Percentiles rank a stretch among this genome's conserved stretches.
Conservation (phyloP, 306 rosid genomes). For the Fagus sylvatica region DNA sequence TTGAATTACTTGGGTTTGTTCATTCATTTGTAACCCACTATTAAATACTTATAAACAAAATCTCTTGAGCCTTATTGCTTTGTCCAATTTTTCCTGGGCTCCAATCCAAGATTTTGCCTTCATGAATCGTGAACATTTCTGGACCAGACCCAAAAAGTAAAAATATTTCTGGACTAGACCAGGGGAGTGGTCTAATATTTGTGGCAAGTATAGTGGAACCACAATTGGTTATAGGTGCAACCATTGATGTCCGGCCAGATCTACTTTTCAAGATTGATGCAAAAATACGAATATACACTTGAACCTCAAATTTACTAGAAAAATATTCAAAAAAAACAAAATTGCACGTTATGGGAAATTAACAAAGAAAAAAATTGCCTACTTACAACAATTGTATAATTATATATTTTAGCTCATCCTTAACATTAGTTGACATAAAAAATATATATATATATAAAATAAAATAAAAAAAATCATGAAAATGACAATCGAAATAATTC, state of each 20-base stretch:
- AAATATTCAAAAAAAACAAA: background rate
- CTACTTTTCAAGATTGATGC: background rate
- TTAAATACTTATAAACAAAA: background rate
- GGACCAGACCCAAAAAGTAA: background rate
- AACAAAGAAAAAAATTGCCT: background rate
- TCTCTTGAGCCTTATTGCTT: background rate
- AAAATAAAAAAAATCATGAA: background rate
- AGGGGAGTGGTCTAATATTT: background rate
- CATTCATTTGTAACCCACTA: background rate
- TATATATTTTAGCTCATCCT: background rate
- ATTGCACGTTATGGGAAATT: background rate
- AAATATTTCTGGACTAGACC: background rate
- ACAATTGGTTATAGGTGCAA: no score
- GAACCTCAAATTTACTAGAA: background rate
- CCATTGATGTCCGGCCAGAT: background rate
- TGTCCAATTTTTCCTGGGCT: background rate
- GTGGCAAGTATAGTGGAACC: background rate
- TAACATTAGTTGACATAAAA: background rate
- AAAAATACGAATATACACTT: background rate
- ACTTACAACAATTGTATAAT: background rate
- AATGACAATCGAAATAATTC: background rate
- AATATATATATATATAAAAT: no score
- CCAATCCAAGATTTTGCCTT: background rate
- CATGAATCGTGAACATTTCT: no score
- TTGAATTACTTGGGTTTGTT: background rate